A percentile compares a stretch with the other conserved stretches of the same genome.
Conservation (phyloP, 2,329 filamentous ascomycete genomes). For the Trichoderma arundinaceum region DNA sequence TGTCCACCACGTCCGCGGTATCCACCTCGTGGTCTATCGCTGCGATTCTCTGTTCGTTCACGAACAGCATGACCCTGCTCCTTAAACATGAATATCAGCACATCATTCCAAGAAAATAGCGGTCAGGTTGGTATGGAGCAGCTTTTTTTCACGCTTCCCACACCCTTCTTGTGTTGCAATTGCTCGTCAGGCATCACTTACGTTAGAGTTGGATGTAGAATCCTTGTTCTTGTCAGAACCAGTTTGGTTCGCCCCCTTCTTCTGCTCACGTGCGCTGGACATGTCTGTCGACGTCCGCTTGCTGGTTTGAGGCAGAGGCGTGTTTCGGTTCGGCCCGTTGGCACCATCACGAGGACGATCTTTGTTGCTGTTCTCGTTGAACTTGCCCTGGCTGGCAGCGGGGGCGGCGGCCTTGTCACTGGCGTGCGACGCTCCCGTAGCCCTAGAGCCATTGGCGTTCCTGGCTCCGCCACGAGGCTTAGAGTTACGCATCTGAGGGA, state of each 20-base stretch:
- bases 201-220: slow-evolving; percentile 42
- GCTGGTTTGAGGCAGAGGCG: slow-evolving; percentile 45
- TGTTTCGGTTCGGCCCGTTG: slow-evolving; percentile 44
- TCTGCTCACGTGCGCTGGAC: slow-evolving; percentile 50
- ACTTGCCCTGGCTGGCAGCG: slow-evolving; percentile 41
- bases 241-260: slow-evolving; percentile 49
- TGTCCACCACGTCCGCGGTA: slow-evolving; percentile 55
- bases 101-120: slow-evolving; percentile 4
- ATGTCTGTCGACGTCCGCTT: slow-evolving; percentile 56
- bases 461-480: slow-evolving; percentile 59
- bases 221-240: slow-evolving; percentile 52
- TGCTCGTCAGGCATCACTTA: slow-evolving; percentile 43
- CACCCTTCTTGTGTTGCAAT: background rate
- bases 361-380: slow-evolving; percentile 40
- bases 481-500: slow-evolving; percentile 61
- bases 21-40: slow-evolving; percentile 51
- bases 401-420: slow-evolving; percentile 47
- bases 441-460: slow-evolving; percentile 48
- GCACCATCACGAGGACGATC: slow-evolving; percentile 47
- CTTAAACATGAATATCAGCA: slow-evolving; percentile 35
- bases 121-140: slow-evolving; percentile 1
- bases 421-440: slow-evolving; percentile 44
- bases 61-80: slow-evolving; percentile 40
- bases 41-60: slow-evolving; percentile 48
- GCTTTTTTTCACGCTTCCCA: background rate